phyloP scores from a whole-genome alignment of 352 stramenopile species.

The Globisporangium iwayamae region DNA sequence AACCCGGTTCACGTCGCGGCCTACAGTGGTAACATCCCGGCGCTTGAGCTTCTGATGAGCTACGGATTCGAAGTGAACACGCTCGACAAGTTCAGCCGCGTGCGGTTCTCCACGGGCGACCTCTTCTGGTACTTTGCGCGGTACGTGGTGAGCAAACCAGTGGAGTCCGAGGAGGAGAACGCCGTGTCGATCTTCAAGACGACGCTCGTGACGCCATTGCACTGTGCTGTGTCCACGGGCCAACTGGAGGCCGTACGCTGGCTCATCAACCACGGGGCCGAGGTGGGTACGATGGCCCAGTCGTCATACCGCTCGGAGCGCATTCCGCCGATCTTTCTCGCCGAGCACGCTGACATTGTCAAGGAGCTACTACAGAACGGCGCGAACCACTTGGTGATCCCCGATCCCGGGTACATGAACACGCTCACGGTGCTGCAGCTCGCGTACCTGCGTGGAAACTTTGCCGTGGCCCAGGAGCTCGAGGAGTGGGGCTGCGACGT shows the following conservation, averaged over 20 bases:
- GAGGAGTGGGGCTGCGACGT: slow-evolving; percentile 82
- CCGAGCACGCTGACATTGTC: slow-evolving; percentile 63
- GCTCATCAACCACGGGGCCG: slow-evolving; percentile 60
- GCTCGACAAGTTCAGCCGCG: slow-evolving; percentile 75
- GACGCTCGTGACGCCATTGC: slow-evolving; percentile 76
- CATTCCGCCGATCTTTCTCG: slow-evolving; percentile 72
- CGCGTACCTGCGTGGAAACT: slow-evolving; percentile 75
- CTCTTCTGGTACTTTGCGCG: slow-evolving; percentile 80
- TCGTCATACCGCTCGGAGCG: slow-evolving; percentile 74
- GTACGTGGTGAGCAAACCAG: slow-evolving; percentile 58
- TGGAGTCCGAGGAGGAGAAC: slow-evolving; percentile 51
- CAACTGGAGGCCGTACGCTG: slow-evolving; percentile 67
- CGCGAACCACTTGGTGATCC: slow-evolving; percentile 60
- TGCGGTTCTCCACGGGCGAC: slow-evolving; percentile 77
- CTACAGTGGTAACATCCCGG: slow-evolving; percentile 67
- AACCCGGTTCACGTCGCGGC: slow-evolving; percentile 80
- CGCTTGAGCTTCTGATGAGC: slow-evolving; percentile 49
- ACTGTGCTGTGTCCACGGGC: slow-evolving; percentile 72
- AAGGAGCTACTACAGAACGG: slow-evolving; percentile 58
- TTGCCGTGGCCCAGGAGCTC: slow-evolving; percentile 66
- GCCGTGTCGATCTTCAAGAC: slow-evolving; percentile 78
- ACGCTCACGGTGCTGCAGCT: slow-evolving; percentile 75
- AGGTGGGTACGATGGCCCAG: slow-evolving; percentile 39
- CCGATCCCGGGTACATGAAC: slow-evolving; percentile 79
- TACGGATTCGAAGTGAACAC: slow-evolving; percentile 58